Evolutionary conservation across 2,329 filamentous ascomycete genomes (phyloP), one percentile per base, ranked within the genome.

Genomic region (Curvularia sp.): DNA sequence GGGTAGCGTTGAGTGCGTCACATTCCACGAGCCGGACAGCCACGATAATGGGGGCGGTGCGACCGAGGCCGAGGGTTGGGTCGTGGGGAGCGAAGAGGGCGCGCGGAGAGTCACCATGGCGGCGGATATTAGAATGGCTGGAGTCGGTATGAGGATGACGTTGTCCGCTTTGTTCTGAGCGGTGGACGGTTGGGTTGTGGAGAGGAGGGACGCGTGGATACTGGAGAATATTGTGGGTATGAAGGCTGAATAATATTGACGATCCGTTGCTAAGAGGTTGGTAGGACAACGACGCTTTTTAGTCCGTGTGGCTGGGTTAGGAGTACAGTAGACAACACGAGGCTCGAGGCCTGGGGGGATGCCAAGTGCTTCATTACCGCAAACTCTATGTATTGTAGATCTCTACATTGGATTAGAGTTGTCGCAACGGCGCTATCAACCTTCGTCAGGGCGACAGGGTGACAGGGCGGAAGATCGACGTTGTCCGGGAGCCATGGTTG

Each of bases 1-100:
- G 53, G 76, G 76, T 1, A 78, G 72, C 6, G 75, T 75, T 3
- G 67, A 72, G 67, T 78, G 75, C 1, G 76, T 78, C 47, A 78
- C 74, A 61, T 74, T 71, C 76, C 76, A 78, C 25, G 66, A 49
- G 36, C 73, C 74, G 4, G 50, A 55, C 25, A 78, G 66, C 69
- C 70, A 75, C 56, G 67, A 49, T 42, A 76, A 63, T 62, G 85
- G 80, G 1, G 75, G 75, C 1, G 72, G 61, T 30, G 64, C 21
- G 50, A 70, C 57, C 23, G 66, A 54, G 21, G 71, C 49, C 18
- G 64, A 53, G 19, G 61, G 21, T 23, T 61, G 34, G 18, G 66
- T 57, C 9, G 65, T 27, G 30, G 60, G 50, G 23, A 69, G 67
- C 57, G 60, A 61, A 19, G 71, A 72, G 34, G 73, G 73, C 7